Conservation (phyloP, 2,329 filamentous ascomycete genomes). For the Fusarium subglutinans region DNA sequence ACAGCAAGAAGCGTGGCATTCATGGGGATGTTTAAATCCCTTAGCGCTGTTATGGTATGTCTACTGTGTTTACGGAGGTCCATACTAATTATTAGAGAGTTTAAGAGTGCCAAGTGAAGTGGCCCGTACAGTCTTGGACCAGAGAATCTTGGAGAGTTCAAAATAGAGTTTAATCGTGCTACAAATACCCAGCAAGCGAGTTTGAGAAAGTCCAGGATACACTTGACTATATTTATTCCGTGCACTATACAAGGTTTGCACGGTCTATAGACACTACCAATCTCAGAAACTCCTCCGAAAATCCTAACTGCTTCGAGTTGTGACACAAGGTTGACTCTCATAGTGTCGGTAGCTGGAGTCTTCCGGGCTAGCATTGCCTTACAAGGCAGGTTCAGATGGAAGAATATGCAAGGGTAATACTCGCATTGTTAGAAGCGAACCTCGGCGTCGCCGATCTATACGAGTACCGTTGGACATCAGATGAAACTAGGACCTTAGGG, state of each 20-base stretch:
- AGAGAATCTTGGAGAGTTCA: not conserved
- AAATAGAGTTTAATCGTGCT: constrained; percentile 29
- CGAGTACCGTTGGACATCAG: not conserved
- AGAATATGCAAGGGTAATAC: not conserved
- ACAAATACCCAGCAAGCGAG: constrained; percentile 20
- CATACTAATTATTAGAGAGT: not conserved
- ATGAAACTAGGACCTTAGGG: not conserved
- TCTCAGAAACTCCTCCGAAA: not conserved
- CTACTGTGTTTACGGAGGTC: too few relatives aligned
- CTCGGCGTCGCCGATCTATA: not conserved
- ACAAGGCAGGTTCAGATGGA: not conserved
- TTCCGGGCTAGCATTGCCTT: not conserved
- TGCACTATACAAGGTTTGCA: constrained; percentile 1
- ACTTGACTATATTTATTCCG: not conserved
- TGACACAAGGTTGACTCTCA: not conserved
- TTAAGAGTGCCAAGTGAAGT: not conserved
- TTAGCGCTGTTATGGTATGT: not conserved
- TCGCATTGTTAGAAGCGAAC: not conserved
- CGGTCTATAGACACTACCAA: not conserved
- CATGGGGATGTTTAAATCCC: not conserved
- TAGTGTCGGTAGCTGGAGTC: not conserved
- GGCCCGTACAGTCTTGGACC: not conserved
- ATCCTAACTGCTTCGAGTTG: not conserved
- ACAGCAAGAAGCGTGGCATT: too few relatives aligned
- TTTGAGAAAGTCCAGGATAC: constrained; percentile 20